phyloP scores from a whole-genome alignment of 192 early-diverging fungal species.

The Backusella luteola region DNA sequence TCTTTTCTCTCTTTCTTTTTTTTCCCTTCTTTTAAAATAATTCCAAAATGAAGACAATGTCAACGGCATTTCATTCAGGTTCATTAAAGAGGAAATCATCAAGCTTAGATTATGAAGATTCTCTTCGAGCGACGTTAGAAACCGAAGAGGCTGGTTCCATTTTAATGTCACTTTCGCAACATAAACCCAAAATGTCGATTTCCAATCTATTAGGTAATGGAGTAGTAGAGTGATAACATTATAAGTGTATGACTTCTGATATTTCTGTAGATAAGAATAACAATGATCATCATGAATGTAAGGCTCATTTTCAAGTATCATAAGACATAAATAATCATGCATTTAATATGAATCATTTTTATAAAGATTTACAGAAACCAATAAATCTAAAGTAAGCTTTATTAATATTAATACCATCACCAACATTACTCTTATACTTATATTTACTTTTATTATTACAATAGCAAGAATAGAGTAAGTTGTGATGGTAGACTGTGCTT shows the following conservation, averaged over 20 bases:
- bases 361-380: background rate
- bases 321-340: background rate
- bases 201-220: background rate
- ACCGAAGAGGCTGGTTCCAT: slow-evolving; percentile 27
- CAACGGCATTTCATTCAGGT: background rate
- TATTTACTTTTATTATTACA: background rate
- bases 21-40: background rate
- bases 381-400: background rate
- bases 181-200: background rate
- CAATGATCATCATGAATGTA: background rate
- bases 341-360: background rate
- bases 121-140: background rate
- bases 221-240: background rate
- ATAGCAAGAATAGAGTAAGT: background rate
- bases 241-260: background rate
- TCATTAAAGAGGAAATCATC: background rate
- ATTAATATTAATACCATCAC: background rate
- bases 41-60: background rate
- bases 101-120: background rate
- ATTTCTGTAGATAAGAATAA: background rate
- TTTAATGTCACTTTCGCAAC: slow-evolving; percentile 17
- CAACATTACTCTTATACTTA: background rate
- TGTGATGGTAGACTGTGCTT: background rate
- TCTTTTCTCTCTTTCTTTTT: background rate
- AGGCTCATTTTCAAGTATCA: background rate